Evolutionary conservation across 2,329 filamentous ascomycete species (phyloP).

Genomic region (Monilinia fructigena): DNA sequence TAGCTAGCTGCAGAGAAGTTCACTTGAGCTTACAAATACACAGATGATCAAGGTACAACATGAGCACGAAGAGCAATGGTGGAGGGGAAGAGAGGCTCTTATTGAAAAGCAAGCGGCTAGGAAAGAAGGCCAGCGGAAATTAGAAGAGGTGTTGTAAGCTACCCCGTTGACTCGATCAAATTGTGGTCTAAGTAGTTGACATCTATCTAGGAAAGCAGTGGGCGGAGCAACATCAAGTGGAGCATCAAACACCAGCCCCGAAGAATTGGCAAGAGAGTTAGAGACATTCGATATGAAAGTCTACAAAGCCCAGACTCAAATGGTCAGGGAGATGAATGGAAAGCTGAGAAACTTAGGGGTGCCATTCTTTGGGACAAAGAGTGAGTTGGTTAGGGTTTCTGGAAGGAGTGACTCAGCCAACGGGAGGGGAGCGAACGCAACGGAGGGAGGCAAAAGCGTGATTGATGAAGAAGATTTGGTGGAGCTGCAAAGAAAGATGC

Average conservation of each 20-base stretch:
- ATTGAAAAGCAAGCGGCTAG: constrained; percentile 52
- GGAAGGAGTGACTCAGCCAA: constrained; percentile 28
- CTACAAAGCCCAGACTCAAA: constrained; percentile 56
- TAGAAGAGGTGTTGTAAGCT: constrained; percentile 55
- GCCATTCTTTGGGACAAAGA: constrained; percentile 58
- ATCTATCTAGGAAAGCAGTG: constrained; percentile 44
- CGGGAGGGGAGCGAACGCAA: constrained; percentile 19
- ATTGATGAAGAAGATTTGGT: constrained; percentile 46
- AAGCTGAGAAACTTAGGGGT: constrained; percentile 58
- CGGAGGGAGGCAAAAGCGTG: constrained; percentile 32
- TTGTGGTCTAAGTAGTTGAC: not conserved
- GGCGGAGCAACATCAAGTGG: constrained; percentile 43
- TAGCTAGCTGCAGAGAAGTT: not conserved
- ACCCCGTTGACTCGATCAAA: not conserved
- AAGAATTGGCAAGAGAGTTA: constrained; percentile 55
- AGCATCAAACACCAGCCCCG: constrained; percentile 31
- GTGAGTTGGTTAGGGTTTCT: constrained; percentile 44
- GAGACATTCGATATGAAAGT: constrained; percentile 61
- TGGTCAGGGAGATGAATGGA: constrained; percentile 56
- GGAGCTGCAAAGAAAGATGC: constrained; percentile 48
- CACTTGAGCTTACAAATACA: constrained; percentile 18
- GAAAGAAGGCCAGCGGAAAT: constrained; percentile 51
- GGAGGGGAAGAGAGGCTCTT: constrained; percentile 51
- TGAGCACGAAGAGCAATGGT: constrained; percentile 62
- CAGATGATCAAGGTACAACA: constrained; percentile 63